These are phyloP conservation scores for Aureobasidium sp. DNA, from an alignment of 2,329 filamentous ascomycete species.

Conservation along the genomic window DNA sequence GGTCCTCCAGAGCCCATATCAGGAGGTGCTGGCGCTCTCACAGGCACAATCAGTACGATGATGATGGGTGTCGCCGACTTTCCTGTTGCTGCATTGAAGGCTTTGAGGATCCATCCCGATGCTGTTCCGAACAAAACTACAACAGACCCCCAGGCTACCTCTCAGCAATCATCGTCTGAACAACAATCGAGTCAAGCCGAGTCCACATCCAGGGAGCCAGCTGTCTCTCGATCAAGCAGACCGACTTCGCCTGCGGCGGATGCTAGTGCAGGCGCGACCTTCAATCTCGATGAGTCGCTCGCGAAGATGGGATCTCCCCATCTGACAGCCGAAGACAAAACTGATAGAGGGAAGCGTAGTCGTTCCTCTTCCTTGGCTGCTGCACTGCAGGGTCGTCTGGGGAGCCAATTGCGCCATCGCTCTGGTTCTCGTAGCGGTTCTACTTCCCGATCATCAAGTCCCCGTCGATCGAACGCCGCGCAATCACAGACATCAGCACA, in stretches of 20 bases:
- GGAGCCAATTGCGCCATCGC: neutral
- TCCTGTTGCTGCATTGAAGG: conserved; percentile 46
- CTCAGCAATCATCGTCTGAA: neutral
- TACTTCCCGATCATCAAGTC: neutral
- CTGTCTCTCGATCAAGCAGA: neutral
- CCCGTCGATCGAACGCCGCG: neutral
- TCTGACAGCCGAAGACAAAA: conserved; percentile 1
- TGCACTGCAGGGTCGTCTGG: conserved; percentile 16
- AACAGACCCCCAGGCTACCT: neutral
- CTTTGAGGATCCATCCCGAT: conserved; percentile 34
- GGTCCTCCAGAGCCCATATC: conserved; percentile 74
- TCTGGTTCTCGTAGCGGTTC: conserved; percentile 6
- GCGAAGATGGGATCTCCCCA: conserved; percentile 17
- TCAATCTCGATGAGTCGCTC: conserved; percentile 20
- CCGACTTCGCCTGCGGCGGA: neutral
- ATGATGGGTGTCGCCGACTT: conserved; percentile 73
- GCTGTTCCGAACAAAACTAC: conserved; percentile 14
- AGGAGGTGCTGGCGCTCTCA: conserved; percentile 64
- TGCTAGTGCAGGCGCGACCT: conserved; percentile 6
- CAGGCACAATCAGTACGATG: conserved; percentile 69
- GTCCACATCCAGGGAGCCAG: neutral
- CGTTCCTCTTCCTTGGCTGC: conserved; percentile 15
- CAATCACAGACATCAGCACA: neutral
- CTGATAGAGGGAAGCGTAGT: neutral
- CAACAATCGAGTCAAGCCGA: neutral